Evolutionary conservation across 176 grass and related monocot species (phyloP).

Genomic region (Avena atlantica): DNA sequence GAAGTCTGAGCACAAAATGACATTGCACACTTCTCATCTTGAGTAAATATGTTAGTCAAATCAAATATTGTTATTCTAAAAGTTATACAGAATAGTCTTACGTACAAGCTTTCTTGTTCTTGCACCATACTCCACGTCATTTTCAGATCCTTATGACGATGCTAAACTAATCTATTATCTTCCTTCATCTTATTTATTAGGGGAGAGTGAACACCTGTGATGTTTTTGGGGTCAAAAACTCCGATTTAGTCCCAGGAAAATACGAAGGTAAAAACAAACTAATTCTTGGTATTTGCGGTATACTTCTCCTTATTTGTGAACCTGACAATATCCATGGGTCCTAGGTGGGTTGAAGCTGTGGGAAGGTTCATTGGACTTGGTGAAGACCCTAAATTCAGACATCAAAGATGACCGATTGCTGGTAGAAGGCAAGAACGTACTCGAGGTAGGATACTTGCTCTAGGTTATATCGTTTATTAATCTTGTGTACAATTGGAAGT

Average conservation of each 20-base stretch:
- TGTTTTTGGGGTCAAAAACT: conserved; percentile 86
- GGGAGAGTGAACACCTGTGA: conserved; percentile 80
- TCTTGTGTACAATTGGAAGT: conserved; percentile 18
- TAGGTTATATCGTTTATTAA: conserved; percentile 37
- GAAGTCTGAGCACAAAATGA: conserved; percentile 8
- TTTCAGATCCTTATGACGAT: not conserved
- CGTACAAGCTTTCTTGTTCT: conserved; percentile 23
- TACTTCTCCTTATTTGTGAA: conserved; percentile 17
- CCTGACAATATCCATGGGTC: conserved; percentile 26
- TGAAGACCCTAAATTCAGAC: conserved; percentile 66
- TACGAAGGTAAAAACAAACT: conserved; percentile 73
- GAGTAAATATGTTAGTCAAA: not conserved
- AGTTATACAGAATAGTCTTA: not conserved
- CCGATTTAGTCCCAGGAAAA: conserved; percentile 92
- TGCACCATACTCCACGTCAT: not conserved
- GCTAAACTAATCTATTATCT: conserved; percentile 32
- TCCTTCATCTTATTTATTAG: conserved; percentile 47
- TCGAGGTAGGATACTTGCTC: conserved; percentile 72
- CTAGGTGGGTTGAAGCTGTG: conserved; percentile 94
- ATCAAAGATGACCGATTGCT: conserved; percentile 49
- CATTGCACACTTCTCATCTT: conserved; percentile 9
- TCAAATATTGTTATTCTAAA: not conserved
- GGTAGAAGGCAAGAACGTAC: conserved; percentile 67
- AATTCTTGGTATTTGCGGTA: conserved; percentile 28
- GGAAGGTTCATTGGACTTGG: conserved; percentile 90